phyloP scores from a whole-genome alignment of 1,284 basidiomycete species.

The Fomitopsis betulina region DNA sequence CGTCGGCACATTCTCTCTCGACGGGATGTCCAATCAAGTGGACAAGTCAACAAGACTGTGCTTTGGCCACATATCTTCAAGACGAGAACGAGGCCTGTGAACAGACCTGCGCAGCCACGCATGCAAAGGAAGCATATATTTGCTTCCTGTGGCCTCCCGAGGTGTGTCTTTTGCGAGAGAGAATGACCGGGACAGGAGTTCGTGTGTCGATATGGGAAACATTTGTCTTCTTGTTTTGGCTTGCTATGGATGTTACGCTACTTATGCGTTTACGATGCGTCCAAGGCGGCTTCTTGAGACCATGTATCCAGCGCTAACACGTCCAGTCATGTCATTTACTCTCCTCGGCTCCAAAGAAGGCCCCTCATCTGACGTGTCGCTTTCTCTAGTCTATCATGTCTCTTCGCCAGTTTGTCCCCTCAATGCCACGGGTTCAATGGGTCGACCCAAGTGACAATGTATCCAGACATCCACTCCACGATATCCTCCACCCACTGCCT shows the following conservation, averaged over 20 bases:
- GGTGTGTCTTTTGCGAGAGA: constrained; percentile 26
- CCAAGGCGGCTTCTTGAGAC: no score
- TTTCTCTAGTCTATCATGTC: constrained; percentile 61
- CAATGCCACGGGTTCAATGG: constrained; percentile 37
- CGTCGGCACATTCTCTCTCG: constrained; percentile 11
- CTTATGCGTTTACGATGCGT: no score
- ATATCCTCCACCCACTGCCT: constrained; percentile 51
- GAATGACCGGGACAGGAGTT: no score
- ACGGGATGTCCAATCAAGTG: constrained; percentile 24
- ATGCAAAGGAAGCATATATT: constrained; percentile 42
- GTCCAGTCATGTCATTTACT: not conserved
- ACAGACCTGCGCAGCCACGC: constrained; percentile 6
- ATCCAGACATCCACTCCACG: constrained; percentile 49
- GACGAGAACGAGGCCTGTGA: constrained; percentile 10
- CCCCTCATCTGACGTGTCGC: not conserved
- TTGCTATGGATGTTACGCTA: not conserved
- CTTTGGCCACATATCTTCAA: constrained; percentile 11
- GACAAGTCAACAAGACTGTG: constrained; percentile 26
- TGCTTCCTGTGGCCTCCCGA: constrained; percentile 77
- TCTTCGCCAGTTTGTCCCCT: constrained; percentile 47
- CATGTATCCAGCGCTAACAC: no score
- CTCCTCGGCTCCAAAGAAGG: no score
- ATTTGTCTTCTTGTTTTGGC: no score
- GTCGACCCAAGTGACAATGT: constrained; percentile 12
- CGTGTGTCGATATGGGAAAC: not conserved